Conservation (phyloP, 768 basidiomycete genomes). For the Lactifluus hygrophoroides region DNA sequence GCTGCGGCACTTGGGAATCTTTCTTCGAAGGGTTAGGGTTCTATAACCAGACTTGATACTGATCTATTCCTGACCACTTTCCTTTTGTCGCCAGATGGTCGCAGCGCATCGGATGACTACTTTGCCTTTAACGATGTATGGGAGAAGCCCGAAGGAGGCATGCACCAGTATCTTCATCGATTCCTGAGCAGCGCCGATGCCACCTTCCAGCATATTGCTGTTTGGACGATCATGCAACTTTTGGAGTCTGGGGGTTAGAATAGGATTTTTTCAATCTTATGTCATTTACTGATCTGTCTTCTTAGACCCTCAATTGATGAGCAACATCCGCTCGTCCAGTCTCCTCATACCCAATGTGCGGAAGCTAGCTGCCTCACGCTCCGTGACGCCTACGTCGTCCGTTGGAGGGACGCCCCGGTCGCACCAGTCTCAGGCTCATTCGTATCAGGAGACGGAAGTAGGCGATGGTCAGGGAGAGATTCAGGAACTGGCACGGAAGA, state of each 20-base stretch:
- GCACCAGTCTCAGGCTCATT: slow-evolving; percentile 57
- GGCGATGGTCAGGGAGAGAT: slow-evolving; percentile 92
- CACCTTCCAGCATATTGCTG: slow-evolving; percentile 99
- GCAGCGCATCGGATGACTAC: slow-evolving; percentile 77
- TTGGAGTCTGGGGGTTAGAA: slow-evolving; percentile 84
- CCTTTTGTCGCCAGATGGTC: slow-evolving; percentile 46
- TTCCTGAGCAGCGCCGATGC: slow-evolving; percentile 91
- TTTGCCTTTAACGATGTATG: slow-evolving; percentile 96
- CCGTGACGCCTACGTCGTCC: slow-evolving; percentile 63
- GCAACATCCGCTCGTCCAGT: slow-evolving; percentile 80
- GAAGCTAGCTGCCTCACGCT: slow-evolving; percentile 64
- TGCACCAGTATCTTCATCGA: slow-evolving; percentile 89
- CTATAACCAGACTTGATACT: neutral
- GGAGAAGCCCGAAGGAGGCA: slow-evolving; percentile 95
- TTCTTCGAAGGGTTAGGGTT: slow-evolving; percentile 78
- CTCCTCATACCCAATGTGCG: slow-evolving; percentile 82
- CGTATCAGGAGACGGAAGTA: slow-evolving; percentile 74
- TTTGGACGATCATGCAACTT: slow-evolving; percentile 98
- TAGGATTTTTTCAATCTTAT: neutral
- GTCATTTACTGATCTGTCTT: neutral
- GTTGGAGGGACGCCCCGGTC: slow-evolving; percentile 62
- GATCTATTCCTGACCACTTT: neutral
- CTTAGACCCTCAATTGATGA: slow-evolving; percentile 78
- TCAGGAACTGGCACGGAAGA: slow-evolving; percentile 72
- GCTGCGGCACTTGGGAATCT: slow-evolving; percentile 96